Evolutionary conservation across 176 grass and related monocot species (phyloP), one percentile per base, ranked within the genome.

Genomic region (Phoenix dactylifera): DNA sequence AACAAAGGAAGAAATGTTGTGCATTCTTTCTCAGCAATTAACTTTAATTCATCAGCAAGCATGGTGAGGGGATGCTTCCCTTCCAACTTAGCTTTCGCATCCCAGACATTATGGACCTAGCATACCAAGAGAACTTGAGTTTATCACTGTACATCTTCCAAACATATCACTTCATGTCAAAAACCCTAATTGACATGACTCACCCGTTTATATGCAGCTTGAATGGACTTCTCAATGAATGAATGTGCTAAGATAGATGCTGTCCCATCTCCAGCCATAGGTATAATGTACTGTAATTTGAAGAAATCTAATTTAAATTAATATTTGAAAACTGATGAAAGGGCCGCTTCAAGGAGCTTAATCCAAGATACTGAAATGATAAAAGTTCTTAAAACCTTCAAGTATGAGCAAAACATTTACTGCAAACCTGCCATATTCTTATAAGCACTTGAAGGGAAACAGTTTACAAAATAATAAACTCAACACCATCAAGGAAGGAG

Each of bases 201-300:
- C 74, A 89, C 89, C 69, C 72, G 61, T 62, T 78, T 83, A 72
- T 81, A 89, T 55, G 76, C 85, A 89, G 76, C 62, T 78, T 77
- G 76, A 67, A 87, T 77, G 20, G 86, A 95, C 70, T 76, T 95
- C 64, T 83, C 68, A 71, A 87, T 72, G 53, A 95, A 82, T 51
- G 74, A 20, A 77, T 95, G 86, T 58, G 79, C 49, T 59, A 74
- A 73, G 19, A 63, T 87, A 6, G 48, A 79, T 82, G 76, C 77
- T 56, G 65, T 49, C 70, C 65, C 57, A 76, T 57, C 71, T 35
- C 61, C 75, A 49, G 60, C 5, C 28, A 74, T 67, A 64, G 60
- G 66, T 58, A 55, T 50, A 73, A 87, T 72, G 25, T 80, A 24
- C 86, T 95, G 76, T 63, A 81, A 87, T 58, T 28, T 28, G 51